Base-by-base conservation (phyloP, 2,329 filamentous ascomycete genomes). In the Dendrostoma leiphaemia region DNA sequence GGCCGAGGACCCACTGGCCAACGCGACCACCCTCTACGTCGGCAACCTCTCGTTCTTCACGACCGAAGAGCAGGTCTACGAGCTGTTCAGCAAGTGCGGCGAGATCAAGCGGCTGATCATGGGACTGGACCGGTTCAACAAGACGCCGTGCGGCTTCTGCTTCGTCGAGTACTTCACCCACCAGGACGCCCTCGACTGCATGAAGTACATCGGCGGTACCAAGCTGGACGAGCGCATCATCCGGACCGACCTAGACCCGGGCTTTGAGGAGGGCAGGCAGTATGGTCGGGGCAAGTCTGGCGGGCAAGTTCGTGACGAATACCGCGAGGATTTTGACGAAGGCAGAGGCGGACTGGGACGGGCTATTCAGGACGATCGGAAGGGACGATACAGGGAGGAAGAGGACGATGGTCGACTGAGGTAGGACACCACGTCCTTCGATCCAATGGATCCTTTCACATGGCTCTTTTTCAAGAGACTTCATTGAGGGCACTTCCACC, bases 141-240 rank as follows among this genome's bases (percentile, higher is more conserved):
- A 99, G 78, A 99, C 94, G 1, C 94, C 94, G 1, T 99, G 94
- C 73, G 94, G 94, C 37, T 99, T 99, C 80, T 99, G 94, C 79
- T 99, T 99, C 68, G 94, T 99, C 66, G 94, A 99, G 74, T 99
- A 99, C 76, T 97, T 97, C 77, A 97, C 88, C 28, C 94, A 97
- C 71, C 88, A 96, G 68, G 94, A 99, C 71, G 94, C 94, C 8
- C 81, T 99, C 47, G 94, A 99, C 71, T 97, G 93, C 74, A 87
- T 99, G 86, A 99, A 97, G 75, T 99, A 97, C 70, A 88, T 99
- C 65, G 94, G 94, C 53, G 94, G 94, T 54, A 99, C 94, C 32
- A 99, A 99, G 77, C 83, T 99, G 43, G 94, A 99, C 71, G 94
- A 99, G 79, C 86, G 94, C 64, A 88, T 99, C 67, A 97, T 99